A percentile compares a stretch with the other conserved stretches of the same genome.
Conservation (phyloP, 345 rosid species). For the Triadica sebifera region DNA sequence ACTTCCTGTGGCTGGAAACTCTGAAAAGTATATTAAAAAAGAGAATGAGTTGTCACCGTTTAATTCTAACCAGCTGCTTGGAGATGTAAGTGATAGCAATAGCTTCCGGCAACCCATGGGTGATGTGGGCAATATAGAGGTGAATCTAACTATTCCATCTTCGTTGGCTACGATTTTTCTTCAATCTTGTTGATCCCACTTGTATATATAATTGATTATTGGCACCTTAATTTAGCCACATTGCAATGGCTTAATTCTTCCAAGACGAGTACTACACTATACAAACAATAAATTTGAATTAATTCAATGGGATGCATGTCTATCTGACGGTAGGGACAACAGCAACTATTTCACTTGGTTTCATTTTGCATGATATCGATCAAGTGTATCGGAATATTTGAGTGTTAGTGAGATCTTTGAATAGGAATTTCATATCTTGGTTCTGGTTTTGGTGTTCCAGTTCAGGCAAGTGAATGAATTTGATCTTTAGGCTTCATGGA, state of each 20-base stretch:
- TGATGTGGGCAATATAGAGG: constrained; percentile 74
- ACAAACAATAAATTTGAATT: too few species aligned
- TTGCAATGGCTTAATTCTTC: neutral
- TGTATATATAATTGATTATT: neutral
- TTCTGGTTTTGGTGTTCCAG: too few species aligned
- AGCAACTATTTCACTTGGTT: neutral
- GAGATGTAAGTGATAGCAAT: constrained; percentile 36
- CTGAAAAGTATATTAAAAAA: constrained; percentile 56
- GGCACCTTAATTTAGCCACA: neutral
- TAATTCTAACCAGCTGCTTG: constrained; percentile 43
- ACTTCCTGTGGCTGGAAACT: constrained; percentile 41
- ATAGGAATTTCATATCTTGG: neutral
- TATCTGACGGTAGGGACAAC: neutral
- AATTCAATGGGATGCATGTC: neutral
- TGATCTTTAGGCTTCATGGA: too few species aligned
- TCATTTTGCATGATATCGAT: neutral
- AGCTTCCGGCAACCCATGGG: constrained; percentile 50
- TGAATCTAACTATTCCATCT: constrained; percentile 26
- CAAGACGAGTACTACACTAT: too few species aligned
- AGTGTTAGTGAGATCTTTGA: neutral
- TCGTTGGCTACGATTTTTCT: neutral
- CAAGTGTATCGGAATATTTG: neutral
- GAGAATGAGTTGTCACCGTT: constrained; percentile 44
- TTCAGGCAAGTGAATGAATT: too few species aligned
- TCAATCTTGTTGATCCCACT: neutral